Evolutionary conservation across 176 grass and related monocot genomes (phyloP).

Genomic region (Musa schizocarpa): DNA sequence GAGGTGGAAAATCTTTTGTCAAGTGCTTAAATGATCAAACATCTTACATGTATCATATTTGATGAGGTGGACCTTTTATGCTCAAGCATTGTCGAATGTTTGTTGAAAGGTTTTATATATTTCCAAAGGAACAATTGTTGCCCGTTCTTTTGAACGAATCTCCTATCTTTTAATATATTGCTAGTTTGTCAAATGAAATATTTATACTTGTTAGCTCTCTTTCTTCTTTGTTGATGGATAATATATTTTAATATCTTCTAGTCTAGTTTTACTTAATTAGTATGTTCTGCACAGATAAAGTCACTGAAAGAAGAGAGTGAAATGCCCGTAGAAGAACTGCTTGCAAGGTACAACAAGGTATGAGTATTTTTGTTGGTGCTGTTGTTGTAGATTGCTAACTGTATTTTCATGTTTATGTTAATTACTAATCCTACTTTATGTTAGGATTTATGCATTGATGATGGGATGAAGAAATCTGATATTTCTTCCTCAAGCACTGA

Average conservation of each 20-base stretch:
- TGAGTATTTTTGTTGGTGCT: slow-evolving; percentile 1
- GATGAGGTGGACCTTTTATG: no score
- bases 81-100: no score
- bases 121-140: no score
- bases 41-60: no score
- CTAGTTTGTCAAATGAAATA: not conserved
- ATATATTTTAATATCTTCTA: no score
- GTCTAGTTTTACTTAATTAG: not conserved
- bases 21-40: no score
- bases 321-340: slow-evolving; percentile 79
- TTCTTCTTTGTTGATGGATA: not conserved
- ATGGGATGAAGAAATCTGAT: slow-evolving; percentile 41
- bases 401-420: slow-evolving; percentile 1
- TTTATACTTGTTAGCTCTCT: not conserved
- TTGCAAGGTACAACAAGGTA: slow-evolving; percentile 90
- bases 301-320: slow-evolving; percentile 91
- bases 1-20: no score
- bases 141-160: no score
- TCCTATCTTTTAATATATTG: not conserved
- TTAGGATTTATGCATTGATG: slow-evolving; percentile 77
- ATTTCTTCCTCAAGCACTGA: slow-evolving; percentile 39
- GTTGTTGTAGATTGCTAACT: no score
- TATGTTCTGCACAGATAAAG: slow-evolving; percentile 48
- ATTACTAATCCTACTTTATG: slow-evolving; percentile 5
- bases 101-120: no score